Evolutionary conservation across 1,284 basidiomycete genomes (phyloP).

Genomic region (Ceratobasidium sp.): DNA sequence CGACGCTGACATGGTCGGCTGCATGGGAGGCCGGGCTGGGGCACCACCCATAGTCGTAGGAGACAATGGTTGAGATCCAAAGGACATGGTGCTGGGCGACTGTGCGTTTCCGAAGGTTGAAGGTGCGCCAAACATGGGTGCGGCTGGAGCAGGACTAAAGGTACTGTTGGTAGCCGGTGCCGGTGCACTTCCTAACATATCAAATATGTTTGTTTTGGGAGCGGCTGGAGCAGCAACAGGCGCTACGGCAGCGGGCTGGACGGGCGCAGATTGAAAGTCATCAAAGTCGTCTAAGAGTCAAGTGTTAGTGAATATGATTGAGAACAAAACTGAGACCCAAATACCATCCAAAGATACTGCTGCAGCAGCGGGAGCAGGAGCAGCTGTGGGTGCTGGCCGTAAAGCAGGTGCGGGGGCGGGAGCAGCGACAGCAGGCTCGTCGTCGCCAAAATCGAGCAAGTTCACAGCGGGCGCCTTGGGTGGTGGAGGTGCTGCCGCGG

Average conservation of each 20-base stretch:
- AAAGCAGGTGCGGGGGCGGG: constrained; percentile 61
- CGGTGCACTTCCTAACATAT: constrained; percentile 60
- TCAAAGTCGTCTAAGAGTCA: constrained; percentile 80
- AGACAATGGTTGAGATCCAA: constrained; percentile 43
- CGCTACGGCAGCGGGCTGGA: constrained; percentile 54
- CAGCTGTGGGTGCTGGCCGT: constrained; percentile 62
- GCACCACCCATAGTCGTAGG: constrained; percentile 27
- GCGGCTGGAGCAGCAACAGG: constrained; percentile 55
- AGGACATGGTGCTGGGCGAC: constrained; percentile 37
- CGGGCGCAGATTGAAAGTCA: constrained; percentile 88
- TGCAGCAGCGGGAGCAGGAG: not conserved
- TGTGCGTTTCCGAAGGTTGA: constrained; percentile 22
- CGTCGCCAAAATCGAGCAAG: constrained; percentile 82
- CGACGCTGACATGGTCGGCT: constrained; percentile 29
- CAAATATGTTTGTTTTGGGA: constrained; percentile 60
- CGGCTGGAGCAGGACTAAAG: constrained; percentile 19
- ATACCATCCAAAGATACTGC: constrained; percentile 62
- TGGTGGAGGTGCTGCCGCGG: constrained; percentile 61
- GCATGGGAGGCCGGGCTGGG: constrained; percentile 34
- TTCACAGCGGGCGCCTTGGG: constrained; percentile 68
- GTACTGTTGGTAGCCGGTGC: constrained; percentile 46
- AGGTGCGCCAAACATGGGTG: constrained; percentile 36
- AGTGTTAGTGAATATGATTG: not conserved
- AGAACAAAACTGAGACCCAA: constrained; percentile 39
- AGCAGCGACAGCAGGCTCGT: constrained; percentile 61